Conservation (phyloP, 345 rosid species). For the Anastatica hierochuntica region DNA sequence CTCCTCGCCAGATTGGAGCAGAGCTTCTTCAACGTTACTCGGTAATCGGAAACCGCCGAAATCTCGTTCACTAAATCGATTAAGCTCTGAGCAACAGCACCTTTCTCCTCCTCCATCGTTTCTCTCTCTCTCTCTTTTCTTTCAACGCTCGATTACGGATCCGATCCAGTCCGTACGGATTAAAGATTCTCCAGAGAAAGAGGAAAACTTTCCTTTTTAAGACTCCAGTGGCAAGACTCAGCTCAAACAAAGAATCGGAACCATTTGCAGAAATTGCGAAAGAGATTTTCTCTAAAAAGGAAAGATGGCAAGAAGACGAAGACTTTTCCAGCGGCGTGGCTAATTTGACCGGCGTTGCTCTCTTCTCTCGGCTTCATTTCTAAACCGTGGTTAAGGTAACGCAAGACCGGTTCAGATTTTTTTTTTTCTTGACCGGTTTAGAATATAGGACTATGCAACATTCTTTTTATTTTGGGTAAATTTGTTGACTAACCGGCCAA, state of each 20-base stretch:
- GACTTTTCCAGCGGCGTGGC: too few relatives aligned
- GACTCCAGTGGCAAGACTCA: constrained; percentile 5
- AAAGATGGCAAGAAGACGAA: too few relatives aligned
- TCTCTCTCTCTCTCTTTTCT: background rate
- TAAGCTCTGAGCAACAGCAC: constrained; percentile 36
- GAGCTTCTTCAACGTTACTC: constrained; percentile 60
- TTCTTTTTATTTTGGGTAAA: too few relatives aligned
- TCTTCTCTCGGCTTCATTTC: too few relatives aligned
- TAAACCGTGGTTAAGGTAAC: too few relatives aligned
- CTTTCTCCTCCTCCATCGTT: constrained; percentile 52
- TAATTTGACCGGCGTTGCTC: too few relatives aligned
- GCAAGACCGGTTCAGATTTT: too few relatives aligned
- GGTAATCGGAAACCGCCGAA: constrained; percentile 46
- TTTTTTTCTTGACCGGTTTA: too few relatives aligned
- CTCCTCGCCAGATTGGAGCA: constrained; percentile 69
- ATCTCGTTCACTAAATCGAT: constrained; percentile 64
- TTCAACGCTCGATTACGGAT: background rate
- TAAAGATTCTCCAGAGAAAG: background rate
- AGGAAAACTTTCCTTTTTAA: background rate
- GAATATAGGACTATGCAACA: too few relatives aligned
- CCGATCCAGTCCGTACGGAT: constrained; percentile 4
- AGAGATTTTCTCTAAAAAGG: too few relatives aligned
- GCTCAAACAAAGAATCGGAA: constrained; percentile 5
- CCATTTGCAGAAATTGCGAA: constrained; percentile 3
- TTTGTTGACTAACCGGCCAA: too few relatives aligned